Evolutionary conservation across 2,329 filamentous ascomycete genomes (phyloP), one percentile per base, ranked within the genome.

Genomic region (Didymella lethalis): DNA sequence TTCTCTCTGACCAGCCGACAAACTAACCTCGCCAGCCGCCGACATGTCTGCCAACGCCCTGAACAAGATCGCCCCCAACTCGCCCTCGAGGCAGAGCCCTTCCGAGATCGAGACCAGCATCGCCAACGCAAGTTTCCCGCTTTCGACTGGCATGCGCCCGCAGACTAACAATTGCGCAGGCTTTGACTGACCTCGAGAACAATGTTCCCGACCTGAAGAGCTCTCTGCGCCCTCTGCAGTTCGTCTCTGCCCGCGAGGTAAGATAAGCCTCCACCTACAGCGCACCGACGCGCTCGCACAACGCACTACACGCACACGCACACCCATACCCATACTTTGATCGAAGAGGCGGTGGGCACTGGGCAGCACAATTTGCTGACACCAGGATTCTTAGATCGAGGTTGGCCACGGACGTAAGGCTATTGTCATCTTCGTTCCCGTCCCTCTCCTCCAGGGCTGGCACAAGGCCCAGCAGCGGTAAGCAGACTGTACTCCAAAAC

Each of bases 351-450:
- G 81, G 73, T 83, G 81, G 81, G 81, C 81, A 83, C 81, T 83
- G 81, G 81, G 80, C 80, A 79, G 81, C 81, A 78, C 77, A 75
- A 64, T 67, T 73, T 68, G 81, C 81, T 83, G 81, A 83, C 81
- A 83, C 81, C 81, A 83, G 81, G 81, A 83, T 78, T 81, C 79
- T 80, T 79, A 99, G 95, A 95, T 99, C 88, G 95, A 99, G 88
- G 94, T 98, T 86, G 95, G 95, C 87, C 93, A 98, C 88, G 95
- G 95, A 90, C 97, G 97, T 90, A 99, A 98, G 91, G 95, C 95
- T 81, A 95, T 99, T 87, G 94, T 97, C 88, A 96, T 99, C 91
- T 99, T 99, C 91, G 95, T 99, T 88, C 95, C 95, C 82, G 95
- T 99, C 83, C 95, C 95, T 85, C 92, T 96, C 84, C 92, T 99